A percentile compares a stretch with the other conserved stretches of the same genome.
Conservation (phyloP, 495 filamentous ascomycete species). For the Hypoxylon lenormandii region DNA sequence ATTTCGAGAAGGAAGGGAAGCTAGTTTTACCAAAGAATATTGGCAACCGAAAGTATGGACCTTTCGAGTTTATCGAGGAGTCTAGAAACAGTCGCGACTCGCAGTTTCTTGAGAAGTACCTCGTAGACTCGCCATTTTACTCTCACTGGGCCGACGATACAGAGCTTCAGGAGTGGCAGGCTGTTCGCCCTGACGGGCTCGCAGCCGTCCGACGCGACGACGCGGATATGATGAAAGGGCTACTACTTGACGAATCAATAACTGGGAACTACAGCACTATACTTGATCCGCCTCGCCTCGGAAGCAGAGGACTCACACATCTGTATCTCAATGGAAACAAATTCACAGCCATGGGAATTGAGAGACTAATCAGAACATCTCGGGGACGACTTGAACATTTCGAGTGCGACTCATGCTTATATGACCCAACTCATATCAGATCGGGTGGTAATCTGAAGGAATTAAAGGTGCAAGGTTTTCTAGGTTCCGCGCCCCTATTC, state of each 20-base stretch:
- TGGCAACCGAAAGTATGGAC: slow-evolving; percentile 49
- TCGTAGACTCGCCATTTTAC: slow-evolving; percentile 58
- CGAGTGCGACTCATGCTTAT: slow-evolving; percentile 54
- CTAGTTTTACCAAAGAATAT: slow-evolving; percentile 30
- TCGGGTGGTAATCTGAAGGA: slow-evolving; percentile 9
- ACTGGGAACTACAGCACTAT: slow-evolving; percentile 3
- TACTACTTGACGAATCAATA: slow-evolving; percentile 41
- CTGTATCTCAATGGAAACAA: slow-evolving; percentile 57
- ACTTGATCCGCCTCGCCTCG: slow-evolving; percentile 6
- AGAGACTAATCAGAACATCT: slow-evolving; percentile 49
- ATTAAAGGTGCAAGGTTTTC: slow-evolving; percentile 50
- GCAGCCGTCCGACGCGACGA: slow-evolving; percentile 48
- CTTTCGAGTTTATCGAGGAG: slow-evolving; percentile 55
- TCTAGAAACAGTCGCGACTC: slow-evolving; percentile 52
- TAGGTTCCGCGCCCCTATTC: slow-evolving; percentile 57
- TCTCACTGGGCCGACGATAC: slow-evolving; percentile 33
- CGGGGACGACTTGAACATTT: slow-evolving; percentile 58
- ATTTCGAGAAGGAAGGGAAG: slow-evolving; percentile 55
- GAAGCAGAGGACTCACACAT: slow-evolving; percentile 55
- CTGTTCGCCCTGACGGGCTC: slow-evolving; percentile 52
- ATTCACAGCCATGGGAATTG: slow-evolving; percentile 49
- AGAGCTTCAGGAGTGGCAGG: slow-evolving; percentile 40
- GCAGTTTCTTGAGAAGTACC: slow-evolving; percentile 53
- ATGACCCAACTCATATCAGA: slow-evolving; percentile 10
- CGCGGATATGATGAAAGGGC: slow-evolving; percentile 45